Percentiles rank a stretch among this genome's conserved stretches.
Conservation (phyloP, 257 asterid genomes). For the Solanum bukasovii region DNA sequence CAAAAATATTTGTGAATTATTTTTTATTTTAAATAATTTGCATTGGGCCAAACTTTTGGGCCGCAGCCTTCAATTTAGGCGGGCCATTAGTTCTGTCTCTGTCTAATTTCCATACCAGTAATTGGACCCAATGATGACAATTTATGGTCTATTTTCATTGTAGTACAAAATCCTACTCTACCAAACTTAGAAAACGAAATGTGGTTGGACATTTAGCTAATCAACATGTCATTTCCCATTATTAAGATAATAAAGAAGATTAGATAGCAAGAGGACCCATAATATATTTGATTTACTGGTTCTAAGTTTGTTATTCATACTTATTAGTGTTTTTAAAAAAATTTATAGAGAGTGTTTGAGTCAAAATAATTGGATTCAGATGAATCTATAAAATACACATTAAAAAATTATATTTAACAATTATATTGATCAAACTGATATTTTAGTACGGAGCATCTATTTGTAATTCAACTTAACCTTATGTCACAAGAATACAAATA, state of each 20-base stretch:
- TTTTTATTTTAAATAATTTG: not conserved
- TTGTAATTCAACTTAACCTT: not conserved
- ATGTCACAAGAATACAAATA: not conserved
- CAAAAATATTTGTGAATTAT: no score
- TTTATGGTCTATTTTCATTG: not conserved
- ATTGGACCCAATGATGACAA: not conserved
- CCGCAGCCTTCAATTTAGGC: not conserved
- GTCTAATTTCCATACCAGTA: not conserved
- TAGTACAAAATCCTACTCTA: not conserved
- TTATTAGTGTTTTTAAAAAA: no score
- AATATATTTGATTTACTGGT: not conserved
- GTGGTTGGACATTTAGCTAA: not conserved
- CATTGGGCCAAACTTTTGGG: not conserved
- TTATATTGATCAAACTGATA: no score
- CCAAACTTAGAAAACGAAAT: not conserved
- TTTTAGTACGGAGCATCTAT: not conserved
- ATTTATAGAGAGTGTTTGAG: not conserved
- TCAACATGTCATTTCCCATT: not conserved
- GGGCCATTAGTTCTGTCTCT: not conserved
- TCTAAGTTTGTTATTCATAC: not conserved
- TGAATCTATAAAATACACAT: no score
- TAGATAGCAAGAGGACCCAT: not conserved
- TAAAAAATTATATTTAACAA: not conserved
- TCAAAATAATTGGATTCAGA: no score
- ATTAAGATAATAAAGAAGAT: not conserved